Evolutionary conservation across 1,284 basidiomycete genomes (phyloP).

Genomic region (Leccinum fallax): DNA sequence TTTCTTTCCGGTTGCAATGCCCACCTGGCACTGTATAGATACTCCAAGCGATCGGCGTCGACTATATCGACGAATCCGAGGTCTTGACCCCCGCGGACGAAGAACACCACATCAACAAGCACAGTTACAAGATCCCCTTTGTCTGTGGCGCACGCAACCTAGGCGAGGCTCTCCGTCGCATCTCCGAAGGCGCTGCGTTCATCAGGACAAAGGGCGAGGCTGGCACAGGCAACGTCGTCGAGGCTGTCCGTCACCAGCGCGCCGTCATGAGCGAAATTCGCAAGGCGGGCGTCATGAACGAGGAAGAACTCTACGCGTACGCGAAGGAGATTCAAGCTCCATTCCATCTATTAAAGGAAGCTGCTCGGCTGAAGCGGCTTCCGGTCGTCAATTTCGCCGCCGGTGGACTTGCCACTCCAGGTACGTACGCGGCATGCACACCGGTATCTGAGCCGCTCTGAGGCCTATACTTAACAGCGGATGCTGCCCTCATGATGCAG

Average conservation of each 20-base stretch:
- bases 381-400: slow-evolving; percentile 97
- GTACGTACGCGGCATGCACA: slow-evolving; percentile 40
- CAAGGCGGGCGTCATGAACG: slow-evolving; percentile 82
- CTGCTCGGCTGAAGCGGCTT: slow-evolving; percentile 88
- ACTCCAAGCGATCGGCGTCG: slow-evolving; percentile 90
- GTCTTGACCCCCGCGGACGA: slow-evolving; percentile 97
- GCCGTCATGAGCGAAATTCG: slow-evolving; percentile 86
- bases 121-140: slow-evolving; percentile 87
- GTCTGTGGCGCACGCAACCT: slow-evolving; percentile 81
- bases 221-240: slow-evolving; percentile 97
- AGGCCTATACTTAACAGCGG: slow-evolving; percentile 55
- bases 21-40: slow-evolving; percentile 54
- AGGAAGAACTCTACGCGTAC: slow-evolving; percentile 94
- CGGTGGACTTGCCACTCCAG: slow-evolving; percentile 95
- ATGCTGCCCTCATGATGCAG: slow-evolving; percentile 99
- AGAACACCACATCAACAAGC: slow-evolving; percentile 88
- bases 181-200: slow-evolving; percentile 96
- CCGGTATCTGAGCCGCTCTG: slow-evolving; percentile 1
- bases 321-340: slow-evolving; percentile 95
- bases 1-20: background rate
- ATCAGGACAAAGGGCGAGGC: slow-evolving; percentile 98
- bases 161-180: slow-evolving; percentile 93
- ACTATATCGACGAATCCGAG: slow-evolving; percentile 98
- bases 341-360: slow-evolving; percentile 98
- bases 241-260: slow-evolving; percentile 93